Conservation (phyloP, 164 flowering plant species). For the Vitis rotundifolia region DNA sequence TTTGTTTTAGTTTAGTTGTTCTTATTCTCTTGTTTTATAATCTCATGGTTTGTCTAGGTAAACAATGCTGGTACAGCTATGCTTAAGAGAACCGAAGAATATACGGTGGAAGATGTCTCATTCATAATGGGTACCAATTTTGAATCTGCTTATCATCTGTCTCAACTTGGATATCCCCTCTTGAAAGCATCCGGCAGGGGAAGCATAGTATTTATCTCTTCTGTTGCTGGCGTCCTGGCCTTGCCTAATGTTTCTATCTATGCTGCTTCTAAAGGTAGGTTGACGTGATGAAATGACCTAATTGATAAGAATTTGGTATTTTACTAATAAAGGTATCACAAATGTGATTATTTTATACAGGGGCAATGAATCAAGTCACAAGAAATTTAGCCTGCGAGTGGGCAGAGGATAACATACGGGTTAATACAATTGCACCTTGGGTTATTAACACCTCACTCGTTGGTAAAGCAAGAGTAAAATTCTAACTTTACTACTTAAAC, state of each 20-base stretch:
- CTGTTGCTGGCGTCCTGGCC: constrained; percentile 34
- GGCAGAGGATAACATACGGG: constrained; percentile 54
- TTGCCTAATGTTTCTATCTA: constrained; percentile 22
- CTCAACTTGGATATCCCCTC: constrained; percentile 45
- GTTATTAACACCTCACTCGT: constrained; percentile 24
- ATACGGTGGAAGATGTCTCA: constrained; percentile 19
- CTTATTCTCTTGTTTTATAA: background rate
- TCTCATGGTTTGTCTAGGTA: constrained; percentile 14
- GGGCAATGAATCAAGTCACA: constrained; percentile 52
- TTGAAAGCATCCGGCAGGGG: constrained; percentile 43
- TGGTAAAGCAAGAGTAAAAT: background rate
- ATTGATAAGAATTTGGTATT: background rate
- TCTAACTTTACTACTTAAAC: too few relatives aligned
- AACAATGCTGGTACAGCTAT: constrained; percentile 34
- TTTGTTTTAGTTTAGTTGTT: background rate
- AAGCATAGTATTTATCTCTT: constrained; percentile 49
- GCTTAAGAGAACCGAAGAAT: constrained; percentile 17
- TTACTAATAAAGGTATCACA: too few relatives aligned
- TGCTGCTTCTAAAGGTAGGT: constrained; percentile 45
- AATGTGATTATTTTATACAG: constrained; percentile 15
- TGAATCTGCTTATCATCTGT: constrained; percentile 41
- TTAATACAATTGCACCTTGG: constrained; percentile 49
- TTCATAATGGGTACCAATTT: constrained; percentile 32
- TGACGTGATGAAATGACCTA: background rate
- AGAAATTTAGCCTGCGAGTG: constrained; percentile 60